Conservation (phyloP, 495 filamentous ascomycete genomes). For the Hyaloscypha bicolor region DNA sequence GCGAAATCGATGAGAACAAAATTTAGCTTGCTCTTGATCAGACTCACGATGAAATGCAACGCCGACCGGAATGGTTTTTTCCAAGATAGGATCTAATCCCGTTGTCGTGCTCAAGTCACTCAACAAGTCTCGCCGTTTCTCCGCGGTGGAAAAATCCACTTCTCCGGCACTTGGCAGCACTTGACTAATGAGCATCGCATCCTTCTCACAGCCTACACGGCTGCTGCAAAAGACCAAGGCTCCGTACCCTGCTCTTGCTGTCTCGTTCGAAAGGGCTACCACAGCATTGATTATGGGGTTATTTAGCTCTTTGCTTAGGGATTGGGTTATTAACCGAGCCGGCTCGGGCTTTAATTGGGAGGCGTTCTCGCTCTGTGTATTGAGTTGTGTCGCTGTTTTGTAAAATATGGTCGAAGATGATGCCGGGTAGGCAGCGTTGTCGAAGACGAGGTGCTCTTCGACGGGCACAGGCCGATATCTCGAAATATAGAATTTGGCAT, state of each 20-base stretch:
- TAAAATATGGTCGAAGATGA: constrained; percentile 64
- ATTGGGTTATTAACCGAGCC: constrained; percentile 53
- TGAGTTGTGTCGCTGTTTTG: constrained; percentile 59
- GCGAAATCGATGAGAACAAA: constrained; percentile 12
- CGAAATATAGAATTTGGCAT: constrained; percentile 72
- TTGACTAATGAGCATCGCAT: constrained; percentile 64
- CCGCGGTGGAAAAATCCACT: constrained; percentile 49
- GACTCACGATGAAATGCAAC: constrained; percentile 74
- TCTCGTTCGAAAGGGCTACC: constrained; percentile 68
- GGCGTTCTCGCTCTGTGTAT: constrained; percentile 39
- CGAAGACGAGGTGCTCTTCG: constrained; percentile 75
- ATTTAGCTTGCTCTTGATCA: not conserved
- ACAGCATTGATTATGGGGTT: constrained; percentile 70
- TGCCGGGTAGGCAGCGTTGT: constrained; percentile 68
- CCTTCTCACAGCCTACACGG: constrained; percentile 63
- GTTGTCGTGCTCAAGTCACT: constrained; percentile 66
- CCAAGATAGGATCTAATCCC: constrained; percentile 68
- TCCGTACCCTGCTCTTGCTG: constrained; percentile 66
- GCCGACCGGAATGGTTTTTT: constrained; percentile 64
- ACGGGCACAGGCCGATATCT: constrained; percentile 75
- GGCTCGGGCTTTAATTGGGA: constrained; percentile 39
- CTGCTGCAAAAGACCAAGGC: constrained; percentile 78
- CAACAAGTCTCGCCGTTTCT: constrained; percentile 66
- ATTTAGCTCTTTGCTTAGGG: constrained; percentile 59
- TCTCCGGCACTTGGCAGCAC: constrained; percentile 54